Base-by-base conservation (phyloP, 176 grass and related monocot species). In the Rhynchospora tenuis region DNA sequence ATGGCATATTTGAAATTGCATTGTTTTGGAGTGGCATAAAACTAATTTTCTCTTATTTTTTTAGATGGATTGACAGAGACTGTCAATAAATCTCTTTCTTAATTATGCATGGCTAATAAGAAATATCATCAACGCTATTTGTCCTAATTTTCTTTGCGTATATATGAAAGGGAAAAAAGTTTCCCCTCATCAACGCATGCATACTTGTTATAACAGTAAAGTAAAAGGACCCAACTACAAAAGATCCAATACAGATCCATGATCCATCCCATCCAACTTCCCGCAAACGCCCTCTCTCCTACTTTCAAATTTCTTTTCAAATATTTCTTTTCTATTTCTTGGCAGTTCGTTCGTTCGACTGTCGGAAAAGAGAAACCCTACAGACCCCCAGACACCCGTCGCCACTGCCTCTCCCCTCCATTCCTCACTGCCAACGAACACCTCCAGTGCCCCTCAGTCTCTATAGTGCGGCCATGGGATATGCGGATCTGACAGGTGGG, bases 401-500 rank as follows among this genome's bases (percentile, higher is more conserved):
- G 11, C 46, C 16, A 59, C 13, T 65, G 73, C 48, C 78, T 44
- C 45, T 65, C 26, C 8, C 5, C 27, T 69, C 56, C 56, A 70
- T 86, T 84, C 73, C 68, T 66, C 65, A 76, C 84, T 78, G 84
- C 48, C 26, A 27, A 54, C 48, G 28, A 69, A 24, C 83, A 14
- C 19, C 46, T 63, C 8, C 31, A 33, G 11, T 42, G 38, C 86
- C 51, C 58, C 83, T 43, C 29, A 43, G 31, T 43, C 65, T 26
- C 7, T 2, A 4, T 14, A 57, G 27, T 73, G 79, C 48, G 23
- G 67, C 61, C 76, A 99, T 99, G 96, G 91, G 96, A 19, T 90
- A 95, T 64, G 83, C 91, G 77, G 91, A 95, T 95, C 93, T 93
- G 60, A 79, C 91, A 48, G 89, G 90, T 59, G 81, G 93, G 75